phyloP scores from a whole-genome alignment of 768 basidiomycete species.

The Hydnomerulius pinastri region DNA sequence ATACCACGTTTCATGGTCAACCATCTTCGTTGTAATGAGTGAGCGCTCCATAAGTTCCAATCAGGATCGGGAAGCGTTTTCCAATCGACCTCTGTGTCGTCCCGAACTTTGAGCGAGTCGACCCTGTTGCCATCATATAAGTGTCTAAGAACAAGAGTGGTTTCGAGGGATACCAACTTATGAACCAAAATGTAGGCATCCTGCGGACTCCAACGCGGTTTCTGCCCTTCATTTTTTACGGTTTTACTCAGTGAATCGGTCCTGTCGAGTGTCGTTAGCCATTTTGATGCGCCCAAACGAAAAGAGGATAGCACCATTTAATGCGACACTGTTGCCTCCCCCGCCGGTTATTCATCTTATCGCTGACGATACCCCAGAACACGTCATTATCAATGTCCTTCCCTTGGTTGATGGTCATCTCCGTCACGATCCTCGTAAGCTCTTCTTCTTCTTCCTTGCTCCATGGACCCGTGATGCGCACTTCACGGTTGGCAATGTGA shows the following conservation, averaged over 20 bases:
- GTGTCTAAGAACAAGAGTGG: neutral
- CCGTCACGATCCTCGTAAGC: constrained; percentile 71
- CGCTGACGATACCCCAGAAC: constrained; percentile 79
- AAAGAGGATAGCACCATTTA: constrained; percentile 63
- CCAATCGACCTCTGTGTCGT: constrained; percentile 88
- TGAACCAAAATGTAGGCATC: constrained; percentile 83
- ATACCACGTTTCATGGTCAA: constrained; percentile 75
- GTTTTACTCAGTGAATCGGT: constrained; percentile 74
- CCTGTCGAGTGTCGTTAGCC: constrained; percentile 42
- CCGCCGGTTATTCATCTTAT: constrained; percentile 74
- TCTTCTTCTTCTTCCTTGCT: constrained; percentile 77
- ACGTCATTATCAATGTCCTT: constrained; percentile 76
- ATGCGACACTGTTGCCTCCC: constrained; percentile 84
- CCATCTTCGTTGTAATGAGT: constrained; percentile 79
- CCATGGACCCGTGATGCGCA: constrained; percentile 70
- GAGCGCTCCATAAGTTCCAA: constrained; percentile 87
- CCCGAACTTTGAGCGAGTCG: constrained; percentile 69
- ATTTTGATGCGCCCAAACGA: neutral
- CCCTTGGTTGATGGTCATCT: constrained; percentile 73
- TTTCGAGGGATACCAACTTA: constrained; percentile 47
- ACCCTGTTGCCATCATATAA: constrained; percentile 46
- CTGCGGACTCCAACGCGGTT: constrained; percentile 70
- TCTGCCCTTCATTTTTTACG: constrained; percentile 70
- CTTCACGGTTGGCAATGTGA: constrained; percentile 68
- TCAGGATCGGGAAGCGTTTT: constrained; percentile 69